phyloP scores from a whole-genome alignment of 345 rosid species.

The Moricandia arvensis region DNA sequence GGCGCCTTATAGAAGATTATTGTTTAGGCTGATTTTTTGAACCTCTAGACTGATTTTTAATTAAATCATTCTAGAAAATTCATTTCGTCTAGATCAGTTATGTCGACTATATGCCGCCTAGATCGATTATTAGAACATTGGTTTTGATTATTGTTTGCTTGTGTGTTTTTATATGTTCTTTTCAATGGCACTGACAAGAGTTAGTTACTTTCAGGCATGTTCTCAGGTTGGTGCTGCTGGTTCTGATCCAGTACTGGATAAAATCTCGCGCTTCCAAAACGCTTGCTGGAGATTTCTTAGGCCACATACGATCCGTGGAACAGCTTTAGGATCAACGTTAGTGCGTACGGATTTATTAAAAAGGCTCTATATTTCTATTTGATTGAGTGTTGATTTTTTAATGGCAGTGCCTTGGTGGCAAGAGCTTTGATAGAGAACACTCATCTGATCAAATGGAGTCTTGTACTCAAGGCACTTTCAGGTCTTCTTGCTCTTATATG shows the following conservation, averaged over 20 bases:
- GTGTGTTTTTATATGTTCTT: neutral
- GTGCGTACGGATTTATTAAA: slow-evolving; percentile 18
- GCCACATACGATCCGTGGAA: slow-evolving; percentile 97
- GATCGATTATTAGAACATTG: too few relatives aligned
- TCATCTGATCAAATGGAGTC: slow-evolving; percentile 76
- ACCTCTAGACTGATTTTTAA: too few relatives aligned
- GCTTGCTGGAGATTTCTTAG: slow-evolving; percentile 97
- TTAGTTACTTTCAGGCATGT: slow-evolving; percentile 59
- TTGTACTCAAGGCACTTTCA: slow-evolving; percentile 75
- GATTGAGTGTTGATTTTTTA: slow-evolving; percentile 17
- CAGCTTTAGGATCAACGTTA: slow-evolving; percentile 77
- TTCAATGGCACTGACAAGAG: slow-evolving; percentile 29
- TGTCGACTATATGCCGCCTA: too few relatives aligned
- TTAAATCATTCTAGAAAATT: too few relatives aligned
- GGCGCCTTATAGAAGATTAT: too few relatives aligned
- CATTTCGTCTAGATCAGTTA: too few relatives aligned
- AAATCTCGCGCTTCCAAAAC: slow-evolving; percentile 60
- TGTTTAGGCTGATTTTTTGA: too few relatives aligned
- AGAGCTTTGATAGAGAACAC: slow-evolving; percentile 87
- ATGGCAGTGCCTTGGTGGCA: slow-evolving; percentile 81
- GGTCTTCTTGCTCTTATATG: slow-evolving; percentile 91
- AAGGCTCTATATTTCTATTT: neutral
- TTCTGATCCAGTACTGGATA: slow-evolving; percentile 64
- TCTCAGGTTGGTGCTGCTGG: slow-evolving; percentile 76
- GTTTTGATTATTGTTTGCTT: neutral